These are phyloP conservation scores for Berberis vulgaris DNA, from an alignment of 164 flowering plant genomes.

Conservation along the genomic window DNA sequence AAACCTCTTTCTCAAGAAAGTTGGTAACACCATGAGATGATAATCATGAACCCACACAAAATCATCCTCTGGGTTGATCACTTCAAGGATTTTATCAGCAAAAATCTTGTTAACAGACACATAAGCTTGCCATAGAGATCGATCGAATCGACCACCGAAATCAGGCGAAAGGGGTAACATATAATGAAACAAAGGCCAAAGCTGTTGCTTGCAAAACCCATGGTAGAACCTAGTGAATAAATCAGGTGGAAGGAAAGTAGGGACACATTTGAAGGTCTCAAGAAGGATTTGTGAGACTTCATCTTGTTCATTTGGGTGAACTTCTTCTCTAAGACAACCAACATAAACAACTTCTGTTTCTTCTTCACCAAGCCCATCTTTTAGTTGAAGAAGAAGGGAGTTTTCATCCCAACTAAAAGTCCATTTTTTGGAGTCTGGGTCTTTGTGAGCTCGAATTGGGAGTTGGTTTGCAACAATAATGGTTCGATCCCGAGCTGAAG, in stretches of 20 bases:
- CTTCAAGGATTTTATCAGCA: constrained; percentile 17
- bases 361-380: constrained; percentile 12
- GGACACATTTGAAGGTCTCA: constrained; percentile 12
- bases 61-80: constrained; percentile 16
- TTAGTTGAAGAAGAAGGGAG: constrained; percentile 10
- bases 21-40: constrained; percentile 16
- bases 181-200: constrained; percentile 17
- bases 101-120: constrained; percentile 18
- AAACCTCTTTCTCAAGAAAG: constrained; percentile 14
- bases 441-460: constrained; percentile 7
- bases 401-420: constrained; percentile 13
- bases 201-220: constrained; percentile 16
- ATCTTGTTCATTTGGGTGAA: constrained; percentile 13
- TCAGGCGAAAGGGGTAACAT: constrained; percentile 16
- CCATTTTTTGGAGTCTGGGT: constrained; percentile 7
- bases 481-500: constrained; percentile 2
- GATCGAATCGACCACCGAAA: constrained; percentile 16
- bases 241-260: constrained; percentile 14
- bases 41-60: constrained; percentile 19
- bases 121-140: constrained; percentile 16
- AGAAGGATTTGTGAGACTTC: constrained; percentile 12
- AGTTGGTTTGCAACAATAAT: constrained; percentile 13
- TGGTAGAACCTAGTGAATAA: constrained; percentile 12
- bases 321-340: constrained; percentile 12
- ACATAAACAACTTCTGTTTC: constrained; percentile 11